Evolutionary conservation across 495 filamentous ascomycete species (phyloP), one percentile per base, ranked within the genome.

Genomic region (Copromyces sp.): DNA sequence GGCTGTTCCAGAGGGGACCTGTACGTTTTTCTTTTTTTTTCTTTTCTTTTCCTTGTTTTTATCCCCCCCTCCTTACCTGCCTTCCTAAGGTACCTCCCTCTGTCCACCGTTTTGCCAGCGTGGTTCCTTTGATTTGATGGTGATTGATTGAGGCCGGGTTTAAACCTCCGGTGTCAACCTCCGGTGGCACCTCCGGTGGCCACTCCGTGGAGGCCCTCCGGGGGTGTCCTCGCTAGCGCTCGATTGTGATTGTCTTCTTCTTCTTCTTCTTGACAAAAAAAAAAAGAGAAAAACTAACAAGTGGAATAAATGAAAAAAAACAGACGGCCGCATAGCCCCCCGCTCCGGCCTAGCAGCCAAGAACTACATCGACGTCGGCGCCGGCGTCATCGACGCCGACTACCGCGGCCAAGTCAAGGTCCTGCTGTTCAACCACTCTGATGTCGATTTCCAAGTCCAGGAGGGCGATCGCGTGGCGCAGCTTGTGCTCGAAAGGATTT

Each of bases 371-470:
- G 93, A 97, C 81, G 93, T 91, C 2, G 93, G 95, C 71, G 95
- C 95, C 3, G 95, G 95, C 40, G 95, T 99, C 70, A 97, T 99
- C 78, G 95, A 99, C 84, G 93, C 94, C 9, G 95, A 99, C 80
- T 99, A 99, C 85, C 89, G 95, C 35, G 95, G 95, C 20, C 92
- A 91, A 73, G 91, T 99, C 74, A 97, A 94, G 86, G 91, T 99
- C 29, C 85, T 99, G 76, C 87, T 99, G 45, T 97, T 98, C 79
- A 99, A 99, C 85, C 91, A 96, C 82, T 86, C 85, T 16, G 94
- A 95, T 16, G 84, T 82, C 24, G 94, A 97, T 77, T 98, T 95
- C 77, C 84, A 86, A 69, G 86, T 99, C 73, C 90, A 90, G 81
- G 90, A 89, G 78, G 94, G 95, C 32, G 95, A 99, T 79, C 89